phyloP scores from a whole-genome alignment of 352 stramenopile genomes.

The Globisporangium apiculatum region DNA sequence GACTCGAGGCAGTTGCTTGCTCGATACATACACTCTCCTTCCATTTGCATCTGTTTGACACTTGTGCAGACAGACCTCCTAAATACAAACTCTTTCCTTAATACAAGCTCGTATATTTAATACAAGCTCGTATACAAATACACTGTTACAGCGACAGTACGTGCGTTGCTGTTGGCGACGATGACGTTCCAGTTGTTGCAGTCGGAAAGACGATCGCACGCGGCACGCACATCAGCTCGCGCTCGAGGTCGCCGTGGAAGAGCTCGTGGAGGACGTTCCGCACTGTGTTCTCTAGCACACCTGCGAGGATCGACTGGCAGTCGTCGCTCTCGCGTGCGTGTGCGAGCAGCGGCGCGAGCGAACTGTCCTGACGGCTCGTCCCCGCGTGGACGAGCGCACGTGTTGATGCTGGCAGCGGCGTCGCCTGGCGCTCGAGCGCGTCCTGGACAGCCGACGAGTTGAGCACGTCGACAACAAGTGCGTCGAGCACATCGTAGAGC shows the following conservation, averaged over 20 bases:
- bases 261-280: conserved; percentile 80
- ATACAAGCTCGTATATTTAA: no score
- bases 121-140: not conserved
- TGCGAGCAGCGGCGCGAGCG: conserved; percentile 12
- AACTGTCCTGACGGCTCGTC: not conserved
- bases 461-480: conserved; percentile 50
- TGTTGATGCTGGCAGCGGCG: conserved; percentile 20
- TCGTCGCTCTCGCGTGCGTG: conserved; percentile 41
- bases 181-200: not conserved
- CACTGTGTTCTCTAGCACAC: conserved; percentile 73
- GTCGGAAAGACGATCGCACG: conserved; percentile 45
- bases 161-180: conserved; percentile 12
- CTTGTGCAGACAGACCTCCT: no score
- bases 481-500: conserved; percentile 49
- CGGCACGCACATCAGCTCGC: conserved; percentile 59
- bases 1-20: no score
- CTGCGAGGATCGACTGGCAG: conserved; percentile 51
- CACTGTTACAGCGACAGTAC: conserved; percentile 1
- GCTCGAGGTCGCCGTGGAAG: conserved; percentile 66
- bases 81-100: no score
- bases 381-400: conserved; percentile 16
- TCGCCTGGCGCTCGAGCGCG: conserved; percentile 30
- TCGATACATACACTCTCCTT: no score
- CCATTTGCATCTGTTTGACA: no score
- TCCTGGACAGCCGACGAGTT: conserved; percentile 39